A percentile compares a stretch with the other conserved stretches of the same genome.
Conservation (phyloP, 1,139 yeast species). For the Protomyces lactucae-debilis region DNA sequence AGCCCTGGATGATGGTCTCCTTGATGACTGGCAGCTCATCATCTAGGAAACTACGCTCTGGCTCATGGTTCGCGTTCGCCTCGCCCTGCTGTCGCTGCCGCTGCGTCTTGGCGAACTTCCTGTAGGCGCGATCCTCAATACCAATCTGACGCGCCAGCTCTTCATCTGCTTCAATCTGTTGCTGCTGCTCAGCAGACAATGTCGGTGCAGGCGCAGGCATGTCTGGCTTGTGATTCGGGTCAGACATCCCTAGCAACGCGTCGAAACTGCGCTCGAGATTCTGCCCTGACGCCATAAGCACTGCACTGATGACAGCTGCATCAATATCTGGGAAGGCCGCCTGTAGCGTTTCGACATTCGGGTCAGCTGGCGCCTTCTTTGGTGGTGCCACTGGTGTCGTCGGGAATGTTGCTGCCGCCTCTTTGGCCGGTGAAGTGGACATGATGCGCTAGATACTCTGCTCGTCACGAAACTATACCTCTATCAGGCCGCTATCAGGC, state of each 20-base stretch:
- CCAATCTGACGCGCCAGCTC: conserved; percentile 65
- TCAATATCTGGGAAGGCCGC: conserved; percentile 82
- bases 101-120: conserved; percentile 38
- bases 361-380: conserved; percentile 9
- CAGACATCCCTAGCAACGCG: conserved; percentile 74
- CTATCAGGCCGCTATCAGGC: too few species aligned
- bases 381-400: neutral
- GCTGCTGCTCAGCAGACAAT: conserved; percentile 29
- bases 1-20: conserved; percentile 66
- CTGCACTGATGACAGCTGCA: conserved; percentile 65
- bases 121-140: conserved; percentile 35
- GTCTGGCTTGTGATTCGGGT: conserved; percentile 66
- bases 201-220: conserved; percentile 43
- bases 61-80: neutral
- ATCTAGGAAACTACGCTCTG: conserved; percentile 57
- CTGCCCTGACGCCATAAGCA: conserved; percentile 79
- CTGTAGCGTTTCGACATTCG: conserved; percentile 35
- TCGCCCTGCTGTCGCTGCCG: conserved; percentile 1
- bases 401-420: neutral
- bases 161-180: conserved; percentile 71
- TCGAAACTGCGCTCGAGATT: conserved; percentile 79
- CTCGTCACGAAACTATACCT: too few species aligned
- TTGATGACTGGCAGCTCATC: conserved; percentile 61
- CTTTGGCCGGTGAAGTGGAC: neutral
- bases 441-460: too few species aligned